Conservation (phyloP, 1,139 yeast species). For the Yamadazyma friedrichii region DNA sequence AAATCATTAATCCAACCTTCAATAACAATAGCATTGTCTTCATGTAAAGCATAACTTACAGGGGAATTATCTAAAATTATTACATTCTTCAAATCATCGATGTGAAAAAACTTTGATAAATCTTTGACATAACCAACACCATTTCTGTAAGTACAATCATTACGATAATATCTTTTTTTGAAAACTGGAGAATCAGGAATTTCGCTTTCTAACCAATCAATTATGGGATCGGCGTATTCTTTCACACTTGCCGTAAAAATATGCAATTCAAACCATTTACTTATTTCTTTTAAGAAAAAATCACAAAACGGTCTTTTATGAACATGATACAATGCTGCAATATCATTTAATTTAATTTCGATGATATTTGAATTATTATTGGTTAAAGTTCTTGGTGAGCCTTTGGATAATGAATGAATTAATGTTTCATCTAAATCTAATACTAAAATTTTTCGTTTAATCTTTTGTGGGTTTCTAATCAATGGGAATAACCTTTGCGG, state of each 20-base stretch:
- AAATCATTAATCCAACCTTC: constrained; percentile 99
- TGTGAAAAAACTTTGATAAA: constrained; percentile 49
- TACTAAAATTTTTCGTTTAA: constrained; percentile 64
- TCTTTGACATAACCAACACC: constrained; percentile 92
- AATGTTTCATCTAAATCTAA: constrained; percentile 92
- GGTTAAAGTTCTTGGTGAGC: constrained; percentile 42
- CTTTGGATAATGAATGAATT: constrained; percentile 83
- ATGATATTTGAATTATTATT: constrained; percentile 70
- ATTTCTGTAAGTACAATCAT: constrained; percentile 71
- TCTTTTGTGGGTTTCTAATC: constrained; percentile 39
- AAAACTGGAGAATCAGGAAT: constrained; percentile 36
- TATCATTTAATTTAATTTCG: constrained; percentile 70
- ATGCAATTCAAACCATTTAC: constrained; percentile 85
- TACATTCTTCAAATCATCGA: constrained; percentile 67
- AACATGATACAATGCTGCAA: constrained; percentile 82
- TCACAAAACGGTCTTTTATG: constrained; percentile 93
- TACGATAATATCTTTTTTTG: constrained; percentile 68
- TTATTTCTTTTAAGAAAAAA: constrained; percentile 71
- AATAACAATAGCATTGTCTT: constrained; percentile 83
- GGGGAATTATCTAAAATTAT: constrained; percentile 92
- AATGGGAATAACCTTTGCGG: constrained; percentile 47
- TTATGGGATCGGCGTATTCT: constrained; percentile 96
- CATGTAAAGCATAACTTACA: constrained; percentile 78
- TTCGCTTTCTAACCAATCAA: constrained; percentile 70
- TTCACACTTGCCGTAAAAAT: constrained; percentile 92